These are phyloP conservation scores for Leccinum truebloodii DNA, from an alignment of 768 basidiomycete species.

Conservation along the genomic window DNA sequence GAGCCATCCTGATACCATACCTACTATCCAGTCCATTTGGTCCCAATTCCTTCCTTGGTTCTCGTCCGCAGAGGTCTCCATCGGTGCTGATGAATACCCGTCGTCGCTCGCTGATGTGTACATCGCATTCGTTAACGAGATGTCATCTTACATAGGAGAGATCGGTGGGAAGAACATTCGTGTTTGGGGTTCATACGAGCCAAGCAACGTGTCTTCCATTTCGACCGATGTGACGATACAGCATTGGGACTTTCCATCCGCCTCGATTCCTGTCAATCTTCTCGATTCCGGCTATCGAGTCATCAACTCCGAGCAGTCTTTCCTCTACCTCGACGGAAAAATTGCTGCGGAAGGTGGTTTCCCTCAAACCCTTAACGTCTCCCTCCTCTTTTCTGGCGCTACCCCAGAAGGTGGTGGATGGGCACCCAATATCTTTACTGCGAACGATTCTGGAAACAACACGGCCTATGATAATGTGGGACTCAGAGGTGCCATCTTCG, in stretches of 20 bases:
- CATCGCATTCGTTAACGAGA: slow-evolving; percentile 43
- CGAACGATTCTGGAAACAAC: slow-evolving; percentile 34
- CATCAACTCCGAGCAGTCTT: slow-evolving; percentile 38
- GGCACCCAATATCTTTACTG: slow-evolving; percentile 39
- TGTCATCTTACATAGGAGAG: slow-evolving; percentile 38
- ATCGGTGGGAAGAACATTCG: slow-evolving; percentile 41
- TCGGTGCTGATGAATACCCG: slow-evolving; percentile 47
- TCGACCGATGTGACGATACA: slow-evolving; percentile 44
- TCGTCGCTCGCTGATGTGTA: slow-evolving; percentile 41
- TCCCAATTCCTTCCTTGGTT: slow-evolving; percentile 42
- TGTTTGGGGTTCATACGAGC: slow-evolving; percentile 44
- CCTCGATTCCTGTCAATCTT: slow-evolving; percentile 36
- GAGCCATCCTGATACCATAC: slow-evolving; percentile 42
- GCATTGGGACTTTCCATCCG: slow-evolving; percentile 42
- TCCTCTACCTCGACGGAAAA: slow-evolving; percentile 41
- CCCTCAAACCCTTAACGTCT: slow-evolving; percentile 34
- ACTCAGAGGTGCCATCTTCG: slow-evolving; percentile 39
- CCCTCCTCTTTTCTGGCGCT: slow-evolving; percentile 34
- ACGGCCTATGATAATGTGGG: slow-evolving; percentile 28
- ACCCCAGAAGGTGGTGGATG: slow-evolving; percentile 31
- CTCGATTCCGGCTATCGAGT: slow-evolving; percentile 37
- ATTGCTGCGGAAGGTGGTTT: slow-evolving; percentile 34
- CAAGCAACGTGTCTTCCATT: slow-evolving; percentile 37
- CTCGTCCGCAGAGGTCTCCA: slow-evolving; percentile 41
- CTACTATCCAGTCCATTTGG: slow-evolving; percentile 45